Base-by-base conservation (phyloP, 2,329 filamentous ascomycete genomes). In the Phoma herbarum region DNA sequence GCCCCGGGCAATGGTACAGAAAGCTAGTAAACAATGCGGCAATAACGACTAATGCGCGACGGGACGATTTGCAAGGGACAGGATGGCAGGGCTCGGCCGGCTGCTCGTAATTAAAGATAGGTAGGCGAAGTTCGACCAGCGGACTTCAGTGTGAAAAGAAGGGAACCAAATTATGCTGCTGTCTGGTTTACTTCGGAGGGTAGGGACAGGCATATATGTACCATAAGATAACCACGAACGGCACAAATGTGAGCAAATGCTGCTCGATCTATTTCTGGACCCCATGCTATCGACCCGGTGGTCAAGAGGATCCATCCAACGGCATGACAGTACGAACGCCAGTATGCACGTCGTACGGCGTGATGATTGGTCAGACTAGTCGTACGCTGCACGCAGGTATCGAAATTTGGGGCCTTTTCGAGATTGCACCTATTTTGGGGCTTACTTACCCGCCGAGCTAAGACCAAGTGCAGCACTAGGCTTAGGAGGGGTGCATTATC, bases 51-150 rank as follows among this genome's bases (percentile, higher is more conserved):
- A 77, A 76, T 64, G 73, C 74, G 69, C 73, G 60, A 73, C 73
- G 73, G 75, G 71, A 76, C 69, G 72, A 74, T 75, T 74, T 72
- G 74, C 69, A 77, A 77, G 76, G 76, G 75, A 77, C 73, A 77
- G 75, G 74, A 74, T 69, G 66, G 69, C 74, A 73, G 70, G 74
- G 72, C 70, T 77, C 69, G 74, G 75, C 74, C 73, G 75, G 74
- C 69, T 75, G 70, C 72, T 74, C 72, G 72, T 76, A 77, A 77
- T 77, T 77, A 77, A 77, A 78, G 77, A 81, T 78, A 70, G 78
- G 77, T 80, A 78, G 75, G 70, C 74, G 73, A 78, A 80, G 79
- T 77, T 78, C 81, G 80, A 76, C 80, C 80, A 77, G 80, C 80
- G 75, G 77, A 78, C 78, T 75, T 76, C 67, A 73, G 71, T 70